Evolutionary conservation across 2,329 filamentous ascomycete genomes (phyloP).

Genomic region (Drechslerella dactyloides): DNA sequence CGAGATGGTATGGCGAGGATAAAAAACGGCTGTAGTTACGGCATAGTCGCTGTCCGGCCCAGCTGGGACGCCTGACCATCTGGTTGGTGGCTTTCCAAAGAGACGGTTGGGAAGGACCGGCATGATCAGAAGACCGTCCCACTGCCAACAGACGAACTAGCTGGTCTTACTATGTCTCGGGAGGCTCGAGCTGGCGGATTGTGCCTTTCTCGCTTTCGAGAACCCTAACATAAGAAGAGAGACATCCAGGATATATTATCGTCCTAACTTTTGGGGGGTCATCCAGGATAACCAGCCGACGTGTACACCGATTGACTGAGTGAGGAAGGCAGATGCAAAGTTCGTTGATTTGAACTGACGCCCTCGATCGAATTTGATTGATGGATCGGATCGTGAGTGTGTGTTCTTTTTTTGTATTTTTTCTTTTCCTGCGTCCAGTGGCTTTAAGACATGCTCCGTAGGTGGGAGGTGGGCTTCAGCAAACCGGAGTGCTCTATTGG

Average conservation of each 20-base stretch:
- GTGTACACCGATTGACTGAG: no score
- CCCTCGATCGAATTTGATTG: background rate
- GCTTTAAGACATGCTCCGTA: background rate
- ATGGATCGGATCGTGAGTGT: background rate
- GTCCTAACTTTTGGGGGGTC: no score
- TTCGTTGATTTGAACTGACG: no score
- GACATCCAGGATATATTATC: background rate
- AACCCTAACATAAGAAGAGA: background rate
- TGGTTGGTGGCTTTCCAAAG: background rate
- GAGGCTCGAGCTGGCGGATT: background rate
- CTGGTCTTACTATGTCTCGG: no score
- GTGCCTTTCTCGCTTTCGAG: background rate
- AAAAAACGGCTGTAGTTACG: background rate
- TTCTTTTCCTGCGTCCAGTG: background rate
- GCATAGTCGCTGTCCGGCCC: slow-evolving; percentile 1
- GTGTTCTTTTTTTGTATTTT: background rate
- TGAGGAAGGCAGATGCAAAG: no score
- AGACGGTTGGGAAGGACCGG: background rate
- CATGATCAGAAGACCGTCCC: no score
- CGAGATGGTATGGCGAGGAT: background rate
- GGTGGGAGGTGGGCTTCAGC: background rate
- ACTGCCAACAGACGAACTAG: no score
- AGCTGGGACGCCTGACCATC: background rate
- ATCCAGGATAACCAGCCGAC: no score
- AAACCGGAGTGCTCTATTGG: background rate